phyloP scores from a whole-genome alignment of 176 grass and related monocot genomes.

The Oryza meridionalis region DNA sequence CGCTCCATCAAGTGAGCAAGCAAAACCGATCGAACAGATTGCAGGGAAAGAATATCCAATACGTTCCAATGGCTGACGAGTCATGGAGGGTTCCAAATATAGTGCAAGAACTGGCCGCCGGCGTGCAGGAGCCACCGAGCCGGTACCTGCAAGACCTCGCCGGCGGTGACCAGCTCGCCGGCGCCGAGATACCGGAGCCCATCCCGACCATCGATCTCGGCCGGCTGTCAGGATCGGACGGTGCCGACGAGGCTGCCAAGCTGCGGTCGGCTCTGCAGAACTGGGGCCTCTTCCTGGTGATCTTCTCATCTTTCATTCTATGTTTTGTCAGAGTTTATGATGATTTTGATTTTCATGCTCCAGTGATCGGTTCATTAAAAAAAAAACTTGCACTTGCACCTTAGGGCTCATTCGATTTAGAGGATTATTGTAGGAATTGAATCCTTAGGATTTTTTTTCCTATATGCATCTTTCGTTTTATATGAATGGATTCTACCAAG shows the following conservation, averaged over 20 bases:
- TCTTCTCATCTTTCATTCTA: background rate
- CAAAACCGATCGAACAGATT: too few species aligned
- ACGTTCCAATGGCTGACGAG: slow-evolving; percentile 27
- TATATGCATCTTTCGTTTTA: too few species aligned
- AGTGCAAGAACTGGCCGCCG: slow-evolving; percentile 38
- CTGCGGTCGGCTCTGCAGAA: slow-evolving; percentile 44
- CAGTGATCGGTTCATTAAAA: too few species aligned
- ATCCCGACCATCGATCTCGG: slow-evolving; percentile 55
- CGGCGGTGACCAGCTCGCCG: background rate
- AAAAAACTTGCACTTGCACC: background rate
- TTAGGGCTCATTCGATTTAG: too few species aligned
- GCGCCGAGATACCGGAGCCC: slow-evolving; percentile 21
- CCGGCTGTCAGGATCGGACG: slow-evolving; percentile 42
- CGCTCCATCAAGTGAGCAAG: too few species aligned
- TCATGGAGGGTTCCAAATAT: slow-evolving; percentile 41
- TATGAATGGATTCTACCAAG: too few species aligned
- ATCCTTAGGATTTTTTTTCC: too few species aligned
- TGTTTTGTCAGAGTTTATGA: too few species aligned
- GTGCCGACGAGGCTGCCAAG: slow-evolving; percentile 36
- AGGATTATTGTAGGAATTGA: too few species aligned
- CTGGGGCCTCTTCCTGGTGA: slow-evolving; percentile 68
- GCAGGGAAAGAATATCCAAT: background rate
- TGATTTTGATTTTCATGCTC: too few species aligned
- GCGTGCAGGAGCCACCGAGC: slow-evolving; percentile 26
- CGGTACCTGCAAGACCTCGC: slow-evolving; percentile 32